Evolutionary conservation across 2,329 filamentous ascomycete species (phyloP).

Genomic region (Trichoderma sp.): DNA sequence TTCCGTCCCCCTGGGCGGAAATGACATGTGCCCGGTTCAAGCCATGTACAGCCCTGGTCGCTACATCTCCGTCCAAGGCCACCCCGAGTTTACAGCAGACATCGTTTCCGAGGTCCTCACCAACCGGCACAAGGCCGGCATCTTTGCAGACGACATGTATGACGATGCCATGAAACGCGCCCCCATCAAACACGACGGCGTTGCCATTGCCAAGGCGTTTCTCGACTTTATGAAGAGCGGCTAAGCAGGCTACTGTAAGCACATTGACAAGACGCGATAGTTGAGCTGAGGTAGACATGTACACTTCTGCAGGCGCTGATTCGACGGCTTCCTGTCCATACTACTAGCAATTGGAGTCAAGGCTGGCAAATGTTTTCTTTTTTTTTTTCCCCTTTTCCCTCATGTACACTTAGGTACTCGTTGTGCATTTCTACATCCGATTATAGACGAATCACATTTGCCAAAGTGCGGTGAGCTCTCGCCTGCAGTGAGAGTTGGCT

Average conservation of each 20-base stretch:
- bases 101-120: constrained; percentile 39
- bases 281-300: neutral
- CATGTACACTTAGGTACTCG: neutral
- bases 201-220: constrained; percentile 71
- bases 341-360: neutral
- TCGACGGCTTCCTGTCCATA: neutral
- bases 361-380: neutral
- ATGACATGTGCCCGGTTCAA: constrained; percentile 41
- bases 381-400: no score
- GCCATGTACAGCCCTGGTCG: constrained; percentile 40
- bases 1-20: constrained; percentile 41
- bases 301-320: neutral
- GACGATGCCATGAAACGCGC: constrained; percentile 66
- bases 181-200: constrained; percentile 69
- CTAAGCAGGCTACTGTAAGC: no score
- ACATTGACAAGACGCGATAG: neutral
- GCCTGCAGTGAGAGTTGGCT: neutral
- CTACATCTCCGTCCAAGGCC: constrained; percentile 45
- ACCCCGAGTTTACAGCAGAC: constrained; percentile 43
- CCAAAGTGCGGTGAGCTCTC: constrained; percentile 13
- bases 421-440: neutral
- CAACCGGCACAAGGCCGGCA: constrained; percentile 59
- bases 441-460: constrained; percentile 4
- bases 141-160: constrained; percentile 68
- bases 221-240: constrained; percentile 69